Conservation (phyloP, 2,329 filamentous ascomycete species). For the Bretziella fagacearum region DNA sequence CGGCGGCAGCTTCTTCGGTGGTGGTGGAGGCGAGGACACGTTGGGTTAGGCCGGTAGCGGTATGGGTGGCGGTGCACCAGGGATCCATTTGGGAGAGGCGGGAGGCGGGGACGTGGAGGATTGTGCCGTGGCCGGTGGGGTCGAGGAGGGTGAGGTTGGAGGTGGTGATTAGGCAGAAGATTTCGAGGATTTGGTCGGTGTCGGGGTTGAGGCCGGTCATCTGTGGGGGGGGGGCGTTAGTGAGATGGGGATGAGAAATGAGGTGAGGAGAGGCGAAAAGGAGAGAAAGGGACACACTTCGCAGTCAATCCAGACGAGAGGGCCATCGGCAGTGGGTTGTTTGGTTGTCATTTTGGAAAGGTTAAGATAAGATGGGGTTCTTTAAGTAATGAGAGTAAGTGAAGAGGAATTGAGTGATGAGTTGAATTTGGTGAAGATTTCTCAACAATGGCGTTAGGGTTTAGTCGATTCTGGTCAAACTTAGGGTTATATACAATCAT, state of each 20-base stretch:
- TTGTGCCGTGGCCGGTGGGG: slow-evolving; percentile 56
- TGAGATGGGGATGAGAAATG: background rate
- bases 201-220: slow-evolving; percentile 67
- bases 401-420: too few relatives aligned
- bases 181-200: slow-evolving; percentile 72
- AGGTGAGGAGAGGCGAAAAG: background rate
- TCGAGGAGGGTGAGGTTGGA: slow-evolving; percentile 61
- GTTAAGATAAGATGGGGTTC: background rate
- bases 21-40: slow-evolving; percentile 27
- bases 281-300: slow-evolving; percentile 24
- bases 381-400: background rate
- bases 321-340: slow-evolving; percentile 26
- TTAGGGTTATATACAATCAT: background rate
- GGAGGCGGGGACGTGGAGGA: slow-evolving; percentile 56
- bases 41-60: slow-evolving; percentile 61
- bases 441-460: too few relatives aligned
- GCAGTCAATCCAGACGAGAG: slow-evolving; percentile 73
- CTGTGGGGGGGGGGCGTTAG: slow-evolving; percentile 28
- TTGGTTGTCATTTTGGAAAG: background rate
- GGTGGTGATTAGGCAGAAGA: slow-evolving; percentile 84
- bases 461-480: too few relatives aligned
- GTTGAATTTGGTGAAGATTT: too few relatives aligned
- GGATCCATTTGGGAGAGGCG: slow-evolving; percentile 65
- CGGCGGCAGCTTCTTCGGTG: slow-evolving; percentile 60
- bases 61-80: slow-evolving; percentile 77